A percentile compares a stretch with the other conserved stretches of the same genome.
Evolutionary conservation across 345 rosid genomes (phyloP).

Genomic region (Turnera subulata): DNA sequence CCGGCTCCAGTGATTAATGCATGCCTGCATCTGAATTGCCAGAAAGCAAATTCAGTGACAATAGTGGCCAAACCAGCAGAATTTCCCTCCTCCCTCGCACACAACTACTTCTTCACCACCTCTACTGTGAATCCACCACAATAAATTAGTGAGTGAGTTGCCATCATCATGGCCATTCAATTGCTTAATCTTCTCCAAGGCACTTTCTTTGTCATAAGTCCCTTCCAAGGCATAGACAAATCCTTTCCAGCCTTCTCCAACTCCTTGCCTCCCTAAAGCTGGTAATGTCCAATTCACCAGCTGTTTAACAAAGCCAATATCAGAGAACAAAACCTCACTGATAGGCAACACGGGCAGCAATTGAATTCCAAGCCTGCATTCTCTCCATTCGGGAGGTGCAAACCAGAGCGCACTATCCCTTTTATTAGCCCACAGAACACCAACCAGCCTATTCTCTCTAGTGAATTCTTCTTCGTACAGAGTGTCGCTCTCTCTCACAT

Average conservation of each 20-base stretch:
- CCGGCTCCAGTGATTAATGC: not conserved
- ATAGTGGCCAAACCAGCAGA: constrained; percentile 68
- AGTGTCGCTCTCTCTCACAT: constrained; percentile 57
- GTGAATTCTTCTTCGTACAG: constrained; percentile 61
- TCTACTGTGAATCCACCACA: constrained; percentile 94
- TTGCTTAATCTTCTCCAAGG: constrained; percentile 52
- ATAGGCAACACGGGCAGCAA: constrained; percentile 66
- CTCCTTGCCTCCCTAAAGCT: constrained; percentile 59
- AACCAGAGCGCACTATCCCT: constrained; percentile 94
- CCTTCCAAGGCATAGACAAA: constrained; percentile 79
- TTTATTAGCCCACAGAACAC: constrained; percentile 83
- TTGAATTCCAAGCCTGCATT: constrained; percentile 88
- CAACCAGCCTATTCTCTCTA: constrained; percentile 70
- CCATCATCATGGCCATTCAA: constrained; percentile 70
- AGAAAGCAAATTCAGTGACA: constrained; percentile 40
- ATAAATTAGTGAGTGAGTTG: constrained; percentile 65
- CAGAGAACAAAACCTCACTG: constrained; percentile 67
- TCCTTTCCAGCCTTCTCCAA: constrained; percentile 95
- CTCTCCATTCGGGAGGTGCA: constrained; percentile 73
- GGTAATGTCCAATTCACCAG: constrained; percentile 84
- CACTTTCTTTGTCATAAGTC: constrained; percentile 54
- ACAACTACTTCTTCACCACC: constrained; percentile 32
- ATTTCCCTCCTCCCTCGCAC: constrained; percentile 46
- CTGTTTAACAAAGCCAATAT: constrained; percentile 45
- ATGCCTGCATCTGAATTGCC: not conserved